phyloP scores from a whole-genome alignment of 2,329 filamentous ascomycete genomes.

The Botrytis byssoidea region DNA sequence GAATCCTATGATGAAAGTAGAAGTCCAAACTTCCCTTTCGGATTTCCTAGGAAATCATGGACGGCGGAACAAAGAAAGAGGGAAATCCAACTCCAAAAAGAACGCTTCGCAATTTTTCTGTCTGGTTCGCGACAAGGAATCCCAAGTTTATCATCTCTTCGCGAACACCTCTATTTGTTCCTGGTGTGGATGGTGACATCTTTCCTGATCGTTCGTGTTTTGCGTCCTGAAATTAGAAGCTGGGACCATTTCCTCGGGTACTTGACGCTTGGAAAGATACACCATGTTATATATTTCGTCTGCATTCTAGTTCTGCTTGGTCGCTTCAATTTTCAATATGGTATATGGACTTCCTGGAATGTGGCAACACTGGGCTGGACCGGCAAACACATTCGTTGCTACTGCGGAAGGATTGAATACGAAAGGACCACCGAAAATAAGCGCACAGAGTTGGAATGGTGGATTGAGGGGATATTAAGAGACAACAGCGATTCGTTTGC shows the following conservation, averaged over 20 bases:
- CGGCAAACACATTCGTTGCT: not conserved
- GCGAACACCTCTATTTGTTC: fast-evolving
- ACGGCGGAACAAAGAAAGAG: not conserved
- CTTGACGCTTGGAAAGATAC: not conserved
- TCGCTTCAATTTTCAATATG: not conserved
- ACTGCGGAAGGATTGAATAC: not conserved
- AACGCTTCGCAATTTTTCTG: not conserved
- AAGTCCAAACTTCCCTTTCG: not conserved
- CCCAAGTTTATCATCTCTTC: fast-evolving
- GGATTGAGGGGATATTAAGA: not conserved
- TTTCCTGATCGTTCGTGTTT: not conserved
- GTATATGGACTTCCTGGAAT: fast-evolving
- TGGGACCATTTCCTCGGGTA: not conserved
- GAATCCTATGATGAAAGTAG: not conserved
- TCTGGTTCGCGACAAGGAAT: slow-evolving; percentile 1
- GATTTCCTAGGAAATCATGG: not conserved
- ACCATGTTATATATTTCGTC: not conserved
- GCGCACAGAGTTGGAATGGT: not conserved
- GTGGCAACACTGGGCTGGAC: fast-evolving
- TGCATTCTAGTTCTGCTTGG: fast-evolving
- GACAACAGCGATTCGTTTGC: not conserved
- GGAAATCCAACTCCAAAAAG: not conserved
- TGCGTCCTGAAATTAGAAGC: not conserved
- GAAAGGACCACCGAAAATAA: not conserved
- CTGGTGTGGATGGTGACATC: fast-evolving